These are phyloP conservation scores for Phytopythium cucurbitacearum DNA, from an alignment of 352 stramenopile genomes.

Conservation along the genomic window DNA sequence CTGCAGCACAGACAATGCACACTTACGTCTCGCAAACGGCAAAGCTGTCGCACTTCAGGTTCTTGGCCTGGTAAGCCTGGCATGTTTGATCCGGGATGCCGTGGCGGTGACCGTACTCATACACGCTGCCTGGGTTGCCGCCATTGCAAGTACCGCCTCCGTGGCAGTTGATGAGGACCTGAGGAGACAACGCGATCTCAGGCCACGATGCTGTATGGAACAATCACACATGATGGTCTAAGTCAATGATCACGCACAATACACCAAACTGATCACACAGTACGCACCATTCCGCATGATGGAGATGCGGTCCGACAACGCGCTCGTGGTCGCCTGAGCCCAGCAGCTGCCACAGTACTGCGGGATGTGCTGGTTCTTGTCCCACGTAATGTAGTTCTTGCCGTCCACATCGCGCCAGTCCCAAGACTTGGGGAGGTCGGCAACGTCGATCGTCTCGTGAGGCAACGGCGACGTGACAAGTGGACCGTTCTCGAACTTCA, in stretches of 20 bases:
- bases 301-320: slow-evolving; percentile 89
- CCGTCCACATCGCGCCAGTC: slow-evolving; percentile 95
- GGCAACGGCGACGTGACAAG: slow-evolving; percentile 66
- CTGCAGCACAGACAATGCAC: background rate
- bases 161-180: slow-evolving; percentile 85
- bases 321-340: slow-evolving; percentile 86
- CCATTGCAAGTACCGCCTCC: slow-evolving; percentile 74
- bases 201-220: slow-evolving; percentile 54
- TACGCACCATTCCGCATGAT: slow-evolving; percentile 81
- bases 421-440: slow-evolving; percentile 90
- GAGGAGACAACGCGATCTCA: slow-evolving; percentile 73
- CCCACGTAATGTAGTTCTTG: slow-evolving; percentile 94
- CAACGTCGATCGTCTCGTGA: slow-evolving; percentile 69
- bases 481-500: slow-evolving; percentile 64
- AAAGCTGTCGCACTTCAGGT: slow-evolving; percentile 71
- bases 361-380: slow-evolving; percentile 99
- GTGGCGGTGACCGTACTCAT: slow-evolving; percentile 84
- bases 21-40: slow-evolving; percentile 81
- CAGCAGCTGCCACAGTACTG: slow-evolving; percentile 92
- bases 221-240: slow-evolving; percentile 1
- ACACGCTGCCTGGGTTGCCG: slow-evolving; percentile 77
- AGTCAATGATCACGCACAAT: background rate
- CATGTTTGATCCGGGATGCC: slow-evolving; percentile 92
- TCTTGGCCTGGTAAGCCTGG: slow-evolving; percentile 88
- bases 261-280: background rate